Conservation (phyloP, 164 flowering plant genomes). For the Aristolochia californica region DNA sequence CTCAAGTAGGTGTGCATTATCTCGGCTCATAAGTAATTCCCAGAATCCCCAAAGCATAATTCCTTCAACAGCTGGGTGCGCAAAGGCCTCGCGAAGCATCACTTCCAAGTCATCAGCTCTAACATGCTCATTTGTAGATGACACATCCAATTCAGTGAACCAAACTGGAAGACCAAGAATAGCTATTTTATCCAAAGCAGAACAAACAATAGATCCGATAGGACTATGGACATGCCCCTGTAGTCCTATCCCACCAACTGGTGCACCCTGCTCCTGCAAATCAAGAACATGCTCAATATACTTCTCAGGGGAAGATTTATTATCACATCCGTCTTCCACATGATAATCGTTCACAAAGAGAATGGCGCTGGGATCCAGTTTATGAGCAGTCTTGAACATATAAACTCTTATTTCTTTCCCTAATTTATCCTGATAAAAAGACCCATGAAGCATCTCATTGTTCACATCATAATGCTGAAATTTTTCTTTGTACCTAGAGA, state of each 20-base stretch:
- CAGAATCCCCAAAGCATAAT: constrained; percentile 94
- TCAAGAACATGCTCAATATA: constrained; percentile 64
- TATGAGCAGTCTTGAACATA: constrained; percentile 76
- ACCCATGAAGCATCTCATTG: constrained; percentile 93
- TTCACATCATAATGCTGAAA: constrained; percentile 88
- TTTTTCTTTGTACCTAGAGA: constrained; percentile 71
- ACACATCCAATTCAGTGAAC: constrained; percentile 91
- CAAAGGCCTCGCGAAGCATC: constrained; percentile 80
- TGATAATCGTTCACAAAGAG: constrained; percentile 91
- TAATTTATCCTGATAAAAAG: constrained; percentile 63
- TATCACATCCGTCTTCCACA: constrained; percentile 74
- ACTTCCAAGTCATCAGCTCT: constrained; percentile 94
- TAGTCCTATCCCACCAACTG: constrained; percentile 82
- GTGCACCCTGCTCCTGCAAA: constrained; percentile 78
- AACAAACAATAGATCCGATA: constrained; percentile 59
- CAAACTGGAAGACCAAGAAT: constrained; percentile 85
- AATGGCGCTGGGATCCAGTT: constrained; percentile 61
- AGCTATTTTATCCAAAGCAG: constrained; percentile 66
- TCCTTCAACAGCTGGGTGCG: constrained; percentile 89
- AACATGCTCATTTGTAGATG: constrained; percentile 63
- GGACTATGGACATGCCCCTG: constrained; percentile 89
- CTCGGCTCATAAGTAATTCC: constrained; percentile 90
- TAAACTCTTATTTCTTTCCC: constrained; percentile 64
- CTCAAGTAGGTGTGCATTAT: constrained; percentile 58
- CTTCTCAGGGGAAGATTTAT: constrained; percentile 66